Base-by-base conservation (phyloP, 2,329 filamentous ascomycete species). In the Penicillium sp. region DNA sequence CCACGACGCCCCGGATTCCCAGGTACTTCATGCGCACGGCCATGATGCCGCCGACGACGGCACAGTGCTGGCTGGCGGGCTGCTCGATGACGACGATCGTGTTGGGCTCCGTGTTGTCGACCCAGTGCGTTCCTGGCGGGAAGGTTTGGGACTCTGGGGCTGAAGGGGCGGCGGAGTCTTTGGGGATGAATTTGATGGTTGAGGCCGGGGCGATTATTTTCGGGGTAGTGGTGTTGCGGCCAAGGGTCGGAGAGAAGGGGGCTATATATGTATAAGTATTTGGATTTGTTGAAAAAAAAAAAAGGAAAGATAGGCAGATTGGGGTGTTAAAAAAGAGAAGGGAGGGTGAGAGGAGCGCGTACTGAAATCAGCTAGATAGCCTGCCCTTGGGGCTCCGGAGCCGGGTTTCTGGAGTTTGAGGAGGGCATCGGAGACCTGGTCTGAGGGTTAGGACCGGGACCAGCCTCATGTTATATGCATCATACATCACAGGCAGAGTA, bases 11-110 rank as follows among this genome's bases (percentile, higher is more conserved):
- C 66, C 81, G 80, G 19, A 85, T 85, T 15, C 85, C 85, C 11
- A 88, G 81, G 15, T 83, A 73, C 69, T 87, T 86, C 84, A 92
- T 90, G 21, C 90, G 82, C 31, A 85, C 79, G 5, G 89, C 90
- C 85, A 92, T 90, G 66, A 93, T 91, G 19, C 90, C 90, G n/a
- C 91, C 91, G 6, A 91, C 83, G 7, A 91, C 84, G 6, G 90
- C 90, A 75, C 90, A 91, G 56, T 82, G 83, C 72, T 92, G 89
- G 0, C 81, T 83, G 0, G 79, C 70, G 0, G 90, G 88, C 69
- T 92, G 90, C 64, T 86, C 85, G 62, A 92, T 83, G 4, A 93
- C 78, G 4, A 88, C 85, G 57, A 92, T 82, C 1, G 87, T 89
- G 7, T 82, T 84, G 0, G 83, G 78, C 29, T 85, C 76, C 1